These are phyloP conservation scores for Tolypocladium pustulatum DNA, from an alignment of 2,329 filamentous ascomycete genomes.

Conservation along the genomic window DNA sequence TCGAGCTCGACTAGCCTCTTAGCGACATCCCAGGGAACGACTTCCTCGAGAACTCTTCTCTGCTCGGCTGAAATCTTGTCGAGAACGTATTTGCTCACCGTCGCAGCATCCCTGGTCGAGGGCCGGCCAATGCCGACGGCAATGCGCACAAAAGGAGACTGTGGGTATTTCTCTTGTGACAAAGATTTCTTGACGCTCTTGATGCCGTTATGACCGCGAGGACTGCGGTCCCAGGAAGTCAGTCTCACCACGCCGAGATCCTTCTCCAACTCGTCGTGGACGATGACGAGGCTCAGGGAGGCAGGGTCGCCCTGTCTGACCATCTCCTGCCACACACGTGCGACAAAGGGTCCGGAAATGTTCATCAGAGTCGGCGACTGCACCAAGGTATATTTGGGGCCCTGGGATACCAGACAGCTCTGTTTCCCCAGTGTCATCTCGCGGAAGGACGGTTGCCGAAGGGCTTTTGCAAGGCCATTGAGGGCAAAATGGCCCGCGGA, in stretches of 20 bases:
- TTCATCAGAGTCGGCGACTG: constrained; percentile 81
- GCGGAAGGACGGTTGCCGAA: constrained; percentile 37
- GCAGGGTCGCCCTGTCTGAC: constrained; percentile 25
- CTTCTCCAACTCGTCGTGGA: constrained; percentile 84
- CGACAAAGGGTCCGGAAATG: constrained; percentile 61
- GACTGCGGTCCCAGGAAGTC: constrained; percentile 51
- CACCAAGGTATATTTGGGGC: constrained; percentile 52
- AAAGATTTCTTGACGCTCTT: constrained; percentile 52
- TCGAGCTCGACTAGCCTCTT: constrained; percentile 37
- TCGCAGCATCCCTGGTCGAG: constrained; percentile 49
- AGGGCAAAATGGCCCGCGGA: constrained; percentile 78
- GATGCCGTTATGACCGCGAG: constrained; percentile 65
- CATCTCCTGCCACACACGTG: constrained; percentile 52
- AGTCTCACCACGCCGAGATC: constrained; percentile 57
- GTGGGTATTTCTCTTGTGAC: constrained; percentile 26
- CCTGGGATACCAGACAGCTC: constrained; percentile 36
- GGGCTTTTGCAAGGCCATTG: constrained; percentile 39
- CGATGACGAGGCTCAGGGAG: constrained; percentile 51
- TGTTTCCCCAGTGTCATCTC: constrained; percentile 38
- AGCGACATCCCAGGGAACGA: constrained; percentile 41
- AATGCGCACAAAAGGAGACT: constrained; percentile 45
- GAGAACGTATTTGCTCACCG: constrained; percentile 71
- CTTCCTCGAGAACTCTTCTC: constrained; percentile 36
- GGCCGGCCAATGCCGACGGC: constrained; percentile 86
- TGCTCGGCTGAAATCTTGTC: constrained; percentile 49